Evolutionary conservation across 140 eudicot species (phyloP).

Genomic region (Stevia rebaudiana): DNA sequence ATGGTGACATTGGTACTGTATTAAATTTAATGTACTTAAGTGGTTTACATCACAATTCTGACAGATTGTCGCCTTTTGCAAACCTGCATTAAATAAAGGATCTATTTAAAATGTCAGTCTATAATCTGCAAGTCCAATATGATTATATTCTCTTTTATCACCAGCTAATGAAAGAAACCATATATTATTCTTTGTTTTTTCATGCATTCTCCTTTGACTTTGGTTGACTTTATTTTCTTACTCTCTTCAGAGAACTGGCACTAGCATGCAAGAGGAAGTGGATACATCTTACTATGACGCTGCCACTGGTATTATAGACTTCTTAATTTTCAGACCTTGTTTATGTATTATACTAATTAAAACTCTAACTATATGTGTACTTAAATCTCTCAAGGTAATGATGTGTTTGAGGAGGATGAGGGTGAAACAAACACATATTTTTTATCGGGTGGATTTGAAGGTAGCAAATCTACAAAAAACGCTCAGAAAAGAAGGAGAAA

Average conservation of each 20-base stretch:
- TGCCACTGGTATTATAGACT: constrained; percentile 44
- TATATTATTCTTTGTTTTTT: not conserved
- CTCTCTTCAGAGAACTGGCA: constrained; percentile 45
- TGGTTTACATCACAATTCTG: constrained; percentile 2
- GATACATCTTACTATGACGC: constrained; percentile 61
- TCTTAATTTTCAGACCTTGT: not conserved
- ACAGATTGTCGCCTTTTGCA: not conserved
- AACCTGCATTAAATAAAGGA: not conserved
- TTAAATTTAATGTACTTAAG: not conserved
- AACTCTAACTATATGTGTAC: constrained; percentile 28
- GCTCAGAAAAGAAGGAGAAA: constrained; percentile 48
- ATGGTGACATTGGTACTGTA: constrained; percentile 1
- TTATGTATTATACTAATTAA: not conserved
- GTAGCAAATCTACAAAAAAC: constrained; percentile 39
- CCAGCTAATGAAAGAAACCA: not conserved
- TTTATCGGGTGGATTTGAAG: constrained; percentile 49
- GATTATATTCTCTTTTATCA: not conserved
- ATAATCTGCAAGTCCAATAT: not conserved
- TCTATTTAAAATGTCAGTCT: not conserved
- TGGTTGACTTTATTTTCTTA: not conserved
- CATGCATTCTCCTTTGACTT: not conserved
- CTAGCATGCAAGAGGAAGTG: constrained; percentile 51
- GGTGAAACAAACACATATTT: constrained; percentile 53
- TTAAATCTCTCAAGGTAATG: constrained; percentile 40
- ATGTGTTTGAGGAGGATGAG: constrained; percentile 64